These are phyloP conservation scores for Chrysanthemum lavandulifolium DNA, from an alignment of 129 eudicot species.

Conservation along the genomic window DNA sequence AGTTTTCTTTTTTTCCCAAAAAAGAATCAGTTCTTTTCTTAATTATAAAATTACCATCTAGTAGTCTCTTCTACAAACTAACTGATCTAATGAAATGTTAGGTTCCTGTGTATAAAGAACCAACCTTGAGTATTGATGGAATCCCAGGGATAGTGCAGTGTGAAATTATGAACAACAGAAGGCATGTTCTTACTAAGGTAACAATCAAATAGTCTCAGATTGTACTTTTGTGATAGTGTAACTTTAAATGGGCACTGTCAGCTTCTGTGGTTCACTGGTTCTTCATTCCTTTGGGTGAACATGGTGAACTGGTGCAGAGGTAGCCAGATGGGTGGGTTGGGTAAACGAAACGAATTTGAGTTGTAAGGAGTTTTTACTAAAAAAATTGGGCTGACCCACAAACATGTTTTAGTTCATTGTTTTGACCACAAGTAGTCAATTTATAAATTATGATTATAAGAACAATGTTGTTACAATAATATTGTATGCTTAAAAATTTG, in stretches of 20 bases:
- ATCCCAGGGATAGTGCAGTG: slow-evolving; percentile 90
- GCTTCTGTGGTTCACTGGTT: not conserved
- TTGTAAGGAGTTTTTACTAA: too few species aligned
- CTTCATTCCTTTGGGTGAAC: too few species aligned
- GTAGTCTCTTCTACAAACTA: not conserved
- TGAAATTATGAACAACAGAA: slow-evolving; percentile 85
- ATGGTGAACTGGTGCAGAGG: too few species aligned
- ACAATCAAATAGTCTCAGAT: slow-evolving; percentile 1
- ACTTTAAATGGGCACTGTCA: slow-evolving; percentile 7
- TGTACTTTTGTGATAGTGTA: not conserved
- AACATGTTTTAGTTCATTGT: too few species aligned
- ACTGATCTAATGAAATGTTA: slow-evolving; percentile 19
- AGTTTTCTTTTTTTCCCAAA: not conserved
- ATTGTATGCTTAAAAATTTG: too few species aligned
- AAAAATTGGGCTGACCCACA: too few species aligned
- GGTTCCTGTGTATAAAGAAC: slow-evolving; percentile 89
- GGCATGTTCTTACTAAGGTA: slow-evolving; percentile 95
- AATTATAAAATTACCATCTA: slow-evolving; percentile 6
- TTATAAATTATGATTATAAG: too few species aligned
- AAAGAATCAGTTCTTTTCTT: not conserved
- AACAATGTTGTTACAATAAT: too few species aligned
- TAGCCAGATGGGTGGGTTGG: too few species aligned
- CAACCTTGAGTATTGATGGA: slow-evolving; percentile 74
- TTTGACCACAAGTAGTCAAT: too few species aligned
- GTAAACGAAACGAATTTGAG: too few species aligned